These are phyloP conservation scores for Articulospora tetracladia DNA, from an alignment of 495 filamentous ascomycete genomes.

Conservation along the genomic window DNA sequence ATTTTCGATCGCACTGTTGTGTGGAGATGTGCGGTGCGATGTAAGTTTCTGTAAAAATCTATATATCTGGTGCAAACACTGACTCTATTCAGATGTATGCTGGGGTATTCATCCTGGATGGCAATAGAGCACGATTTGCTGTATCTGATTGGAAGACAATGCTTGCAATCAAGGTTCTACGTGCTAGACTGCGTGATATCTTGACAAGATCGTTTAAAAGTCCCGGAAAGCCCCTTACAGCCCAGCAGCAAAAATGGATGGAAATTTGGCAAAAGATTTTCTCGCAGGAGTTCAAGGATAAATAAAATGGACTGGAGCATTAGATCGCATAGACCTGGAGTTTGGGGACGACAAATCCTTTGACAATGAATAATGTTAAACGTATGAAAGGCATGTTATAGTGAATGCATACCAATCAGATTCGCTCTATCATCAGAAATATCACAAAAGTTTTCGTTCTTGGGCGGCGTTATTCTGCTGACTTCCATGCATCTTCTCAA, in stretches of 20 bases:
- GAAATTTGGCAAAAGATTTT: constrained; percentile 61
- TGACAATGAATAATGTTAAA: neutral
- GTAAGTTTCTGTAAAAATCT: constrained; percentile 19
- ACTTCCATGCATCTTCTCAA: too few species aligned
- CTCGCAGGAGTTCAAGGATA: constrained; percentile 27
- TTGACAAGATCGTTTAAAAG: constrained; percentile 64
- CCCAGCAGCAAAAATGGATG: constrained; percentile 69
- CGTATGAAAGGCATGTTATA: too few species aligned
- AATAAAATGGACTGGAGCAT: constrained; percentile 12
- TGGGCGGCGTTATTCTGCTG: too few species aligned
- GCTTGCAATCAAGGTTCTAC: constrained; percentile 76
- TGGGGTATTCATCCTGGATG: constrained; percentile 80
- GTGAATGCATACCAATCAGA: too few species aligned
- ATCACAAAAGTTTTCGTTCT: too few species aligned
- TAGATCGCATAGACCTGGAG: constrained; percentile 7
- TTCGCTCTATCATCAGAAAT: too few species aligned
- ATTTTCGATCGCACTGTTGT: constrained; percentile 77
- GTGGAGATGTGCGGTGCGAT: constrained; percentile 82
- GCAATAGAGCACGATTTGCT: constrained; percentile 82
- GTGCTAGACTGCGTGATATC: constrained; percentile 63
- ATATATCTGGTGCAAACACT: constrained; percentile 18
- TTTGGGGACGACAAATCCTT: neutral
- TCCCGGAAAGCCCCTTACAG: constrained; percentile 63
- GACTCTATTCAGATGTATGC: constrained; percentile 60
- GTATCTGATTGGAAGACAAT: constrained; percentile 88